Evolutionary conservation across 768 basidiomycete genomes (phyloP).

Genomic region (Termitomyces sp.): DNA sequence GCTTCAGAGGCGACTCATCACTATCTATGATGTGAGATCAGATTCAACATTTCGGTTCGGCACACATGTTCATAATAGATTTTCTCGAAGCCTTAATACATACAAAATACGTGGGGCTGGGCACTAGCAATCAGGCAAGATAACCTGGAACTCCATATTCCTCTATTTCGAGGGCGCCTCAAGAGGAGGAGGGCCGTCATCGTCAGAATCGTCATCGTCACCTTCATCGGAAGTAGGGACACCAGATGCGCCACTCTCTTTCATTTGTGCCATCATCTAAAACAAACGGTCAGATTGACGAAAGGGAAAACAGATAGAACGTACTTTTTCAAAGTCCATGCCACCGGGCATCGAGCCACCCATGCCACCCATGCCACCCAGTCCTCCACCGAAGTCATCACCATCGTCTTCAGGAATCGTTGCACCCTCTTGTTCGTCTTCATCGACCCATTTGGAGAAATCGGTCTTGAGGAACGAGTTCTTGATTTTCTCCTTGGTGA

Average conservation of each 20-base stretch:
- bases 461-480: slow-evolving; percentile 88
- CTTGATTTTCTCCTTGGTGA: slow-evolving; percentile 84
- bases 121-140: neutral
- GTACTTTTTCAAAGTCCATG: slow-evolving; percentile 66
- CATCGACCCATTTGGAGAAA: slow-evolving; percentile 94
- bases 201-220: slow-evolving; percentile 47
- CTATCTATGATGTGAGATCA: neutral
- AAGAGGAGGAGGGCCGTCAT: slow-evolving; percentile 76
- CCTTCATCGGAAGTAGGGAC: slow-evolving; percentile 23
- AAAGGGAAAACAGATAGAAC: slow-evolving; percentile 1
- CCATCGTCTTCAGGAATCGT: slow-evolving; percentile 37
- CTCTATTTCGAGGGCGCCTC: slow-evolving; percentile 47
- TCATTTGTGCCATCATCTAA: slow-evolving; percentile 52
- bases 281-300: slow-evolving; percentile 1
- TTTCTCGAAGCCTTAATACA: neutral
- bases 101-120: neutral
- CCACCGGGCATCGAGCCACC: slow-evolving; percentile 33
- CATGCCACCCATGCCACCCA: slow-evolving; percentile 50
- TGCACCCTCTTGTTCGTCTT: slow-evolving; percentile 88
- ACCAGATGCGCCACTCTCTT: slow-evolving; percentile 17
- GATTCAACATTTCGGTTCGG: neutral
- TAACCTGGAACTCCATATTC: neutral
- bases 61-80: neutral
- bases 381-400: slow-evolving; percentile 37
- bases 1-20: neutral